Evolutionary conservation across 164 flowering plant species (phyloP), one percentile per base, ranked within the genome.

Genomic region (Taxillus chinensis): DNA sequence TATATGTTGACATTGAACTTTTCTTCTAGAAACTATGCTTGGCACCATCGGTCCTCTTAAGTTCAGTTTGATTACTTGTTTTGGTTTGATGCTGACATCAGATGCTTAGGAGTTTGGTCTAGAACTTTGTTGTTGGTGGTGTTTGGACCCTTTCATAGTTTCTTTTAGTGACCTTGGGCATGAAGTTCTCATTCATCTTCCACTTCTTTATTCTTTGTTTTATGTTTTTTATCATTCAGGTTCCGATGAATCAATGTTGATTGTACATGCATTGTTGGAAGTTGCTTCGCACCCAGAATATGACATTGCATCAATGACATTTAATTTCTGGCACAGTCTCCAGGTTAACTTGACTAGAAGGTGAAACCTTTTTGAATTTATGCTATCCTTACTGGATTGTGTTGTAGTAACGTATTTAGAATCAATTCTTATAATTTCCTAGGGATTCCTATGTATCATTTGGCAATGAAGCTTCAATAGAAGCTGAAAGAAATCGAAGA

Each of bases 301-400:
- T 75, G 82, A 89, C 74, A 95, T 95, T 72, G 96, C 97, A 67
- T 95, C 96, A 45, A 95, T 95, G 97, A 87, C 96, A 38, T 95
- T 89, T 63, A 91, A 87, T 73, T 95, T 95, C 75, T 95, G 99
- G 97, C 99, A 91, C 73, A 84, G 68, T 71, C 97, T 95, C 76
- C 97, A 95, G 78, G 74, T 82, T 75, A 80, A 77, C 66, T 82
- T 95, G 83, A 86, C 81, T 59, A 81, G 79, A 78, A 86, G 95
- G 99, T 93, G 62, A 71, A 38, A 45, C 57, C 7, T 67, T 62
- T 57, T 45, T 17, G 39, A 27, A 50, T 41, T 41, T 46, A 3
- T 46, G 27, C 48, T 59, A 5, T 9, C 8, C 13, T 74, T 57
- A 2, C 40, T 67, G 3, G 14, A 16, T 62, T 67, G 40, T 57